A percentile compares a stretch with the other conserved stretches of the same genome.
These are phyloP conservation scores for Tremella yokohamensis DNA, from an alignment of 768 basidiomycete species.

Conservation along the genomic window DNA sequence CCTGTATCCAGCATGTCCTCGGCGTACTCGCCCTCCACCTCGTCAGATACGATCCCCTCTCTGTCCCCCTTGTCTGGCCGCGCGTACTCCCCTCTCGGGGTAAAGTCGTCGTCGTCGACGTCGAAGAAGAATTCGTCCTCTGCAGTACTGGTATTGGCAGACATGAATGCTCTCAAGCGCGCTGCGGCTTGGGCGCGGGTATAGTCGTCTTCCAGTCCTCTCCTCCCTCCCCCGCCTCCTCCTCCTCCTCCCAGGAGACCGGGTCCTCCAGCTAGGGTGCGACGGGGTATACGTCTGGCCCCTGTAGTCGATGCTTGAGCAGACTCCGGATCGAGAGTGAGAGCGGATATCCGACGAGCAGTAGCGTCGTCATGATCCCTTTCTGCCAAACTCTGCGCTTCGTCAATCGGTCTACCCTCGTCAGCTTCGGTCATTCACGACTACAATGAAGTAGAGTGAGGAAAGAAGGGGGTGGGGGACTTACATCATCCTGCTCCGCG, in stretches of 20 bases:
- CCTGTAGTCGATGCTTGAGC: constrained; percentile 4
- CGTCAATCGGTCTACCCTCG: neutral
- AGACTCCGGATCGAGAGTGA: too few relatives aligned
- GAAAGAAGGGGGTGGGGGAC: too few relatives aligned
- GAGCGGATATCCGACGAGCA: constrained; percentile 16
- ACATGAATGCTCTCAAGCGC: constrained; percentile 38
- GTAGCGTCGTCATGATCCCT: constrained; percentile 36
- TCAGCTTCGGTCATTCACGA: too few relatives aligned
- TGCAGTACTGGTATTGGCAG: constrained; percentile 29
- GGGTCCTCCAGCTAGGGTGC: neutral
- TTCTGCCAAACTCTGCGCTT: constrained; percentile 6
- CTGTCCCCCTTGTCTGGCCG: constrained; percentile 9
- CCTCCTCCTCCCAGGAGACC: neutral
- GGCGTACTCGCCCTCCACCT: constrained; percentile 20
- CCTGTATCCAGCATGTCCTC: constrained; percentile 13
- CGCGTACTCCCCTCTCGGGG: too few relatives aligned
- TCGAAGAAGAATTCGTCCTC: constrained; percentile 13
- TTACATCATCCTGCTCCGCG: neutral
- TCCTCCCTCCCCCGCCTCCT: neutral
- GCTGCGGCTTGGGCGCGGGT: constrained; percentile 30
- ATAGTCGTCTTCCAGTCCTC: constrained; percentile 28
- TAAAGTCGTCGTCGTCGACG: constrained; percentile 14
- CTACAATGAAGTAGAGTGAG: too few relatives aligned
- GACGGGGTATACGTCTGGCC: constrained; percentile 4
- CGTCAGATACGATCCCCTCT: constrained; percentile 21